These are phyloP conservation scores for Tetradesmus obliquus DNA, from an alignment of 139 green algal genomes.

Conservation along the genomic window DNA sequence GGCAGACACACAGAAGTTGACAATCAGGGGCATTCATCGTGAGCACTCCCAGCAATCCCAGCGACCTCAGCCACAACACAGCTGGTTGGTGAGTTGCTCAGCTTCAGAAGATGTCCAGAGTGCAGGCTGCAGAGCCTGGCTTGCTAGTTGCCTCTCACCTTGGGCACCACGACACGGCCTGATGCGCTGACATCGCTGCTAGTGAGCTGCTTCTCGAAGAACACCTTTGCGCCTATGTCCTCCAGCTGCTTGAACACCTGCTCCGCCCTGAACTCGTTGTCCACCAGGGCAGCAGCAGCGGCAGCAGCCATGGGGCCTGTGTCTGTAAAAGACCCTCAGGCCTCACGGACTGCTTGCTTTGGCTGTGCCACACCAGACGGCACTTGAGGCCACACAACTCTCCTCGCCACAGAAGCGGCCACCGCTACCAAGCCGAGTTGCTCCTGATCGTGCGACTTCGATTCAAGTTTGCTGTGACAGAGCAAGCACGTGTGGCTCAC, in stretches of 20 bases:
- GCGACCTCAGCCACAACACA: neutral
- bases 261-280: constrained; percentile 33
- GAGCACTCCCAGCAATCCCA: too few species aligned
- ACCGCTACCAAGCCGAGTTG: neutral
- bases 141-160: constrained; percentile 55
- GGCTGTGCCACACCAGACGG: neutral
- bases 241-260: constrained; percentile 48
- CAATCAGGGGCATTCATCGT: neutral
- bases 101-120: neutral
- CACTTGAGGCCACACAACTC: neutral
- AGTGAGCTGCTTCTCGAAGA: constrained; percentile 79
- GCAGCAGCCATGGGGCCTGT: neutral
- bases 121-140: neutral
- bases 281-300: neutral
- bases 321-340: neutral
- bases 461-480: neutral
- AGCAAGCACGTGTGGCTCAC: neutral
- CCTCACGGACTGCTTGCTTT: neutral
- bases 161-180: constrained; percentile 76
- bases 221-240: constrained; percentile 60
- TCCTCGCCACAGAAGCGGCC: neutral
- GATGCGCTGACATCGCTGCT: constrained; percentile 67
- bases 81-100: neutral
- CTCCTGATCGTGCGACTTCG: neutral
- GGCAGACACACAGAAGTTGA: neutral